Conservation (phyloP, 306 rosid genomes). For the Corylus avellana region DNA sequence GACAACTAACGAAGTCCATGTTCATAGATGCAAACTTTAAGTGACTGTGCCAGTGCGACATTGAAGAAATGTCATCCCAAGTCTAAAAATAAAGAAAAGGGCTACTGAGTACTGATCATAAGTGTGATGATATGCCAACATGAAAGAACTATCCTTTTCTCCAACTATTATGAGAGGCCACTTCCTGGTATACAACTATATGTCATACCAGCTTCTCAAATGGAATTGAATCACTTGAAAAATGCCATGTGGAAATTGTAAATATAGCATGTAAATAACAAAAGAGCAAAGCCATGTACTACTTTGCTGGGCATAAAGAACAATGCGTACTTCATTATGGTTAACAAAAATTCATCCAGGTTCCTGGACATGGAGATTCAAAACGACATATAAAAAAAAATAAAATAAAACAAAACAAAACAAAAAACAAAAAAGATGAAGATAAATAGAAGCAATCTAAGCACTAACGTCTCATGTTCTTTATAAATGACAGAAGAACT, state of each 20-base stretch:
- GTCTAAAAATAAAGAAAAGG: too few relatives aligned
- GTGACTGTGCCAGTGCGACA: too few relatives aligned
- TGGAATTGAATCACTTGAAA: neutral
- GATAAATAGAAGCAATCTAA: conserved; percentile 25
- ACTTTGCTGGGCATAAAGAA: conserved; percentile 17
- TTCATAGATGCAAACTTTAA: too few relatives aligned
- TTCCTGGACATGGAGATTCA: conserved; percentile 16
- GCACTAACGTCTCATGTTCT: conserved; percentile 20
- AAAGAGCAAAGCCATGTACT: neutral
- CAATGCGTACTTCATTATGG: conserved; percentile 5
- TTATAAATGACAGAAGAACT: conserved; percentile 34
- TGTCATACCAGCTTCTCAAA: neutral
- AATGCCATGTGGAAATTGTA: neutral
- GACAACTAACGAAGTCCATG: too few relatives aligned
- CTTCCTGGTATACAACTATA: too few relatives aligned
- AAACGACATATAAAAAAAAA: neutral
- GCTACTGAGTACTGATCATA: too few relatives aligned
- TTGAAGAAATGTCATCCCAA: too few relatives aligned
- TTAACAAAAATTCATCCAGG: conserved; percentile 19
- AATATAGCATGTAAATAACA: neutral
- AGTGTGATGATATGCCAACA: too few relatives aligned
- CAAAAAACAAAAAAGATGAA: conserved; percentile 3
- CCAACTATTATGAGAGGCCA: too few relatives aligned
- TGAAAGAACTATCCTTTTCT: too few relatives aligned
- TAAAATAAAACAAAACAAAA: neutral